Evolutionary conservation across 202 grass and related monocot genomes (phyloP).

Genomic region (Dendrocalamus latiflorus): DNA sequence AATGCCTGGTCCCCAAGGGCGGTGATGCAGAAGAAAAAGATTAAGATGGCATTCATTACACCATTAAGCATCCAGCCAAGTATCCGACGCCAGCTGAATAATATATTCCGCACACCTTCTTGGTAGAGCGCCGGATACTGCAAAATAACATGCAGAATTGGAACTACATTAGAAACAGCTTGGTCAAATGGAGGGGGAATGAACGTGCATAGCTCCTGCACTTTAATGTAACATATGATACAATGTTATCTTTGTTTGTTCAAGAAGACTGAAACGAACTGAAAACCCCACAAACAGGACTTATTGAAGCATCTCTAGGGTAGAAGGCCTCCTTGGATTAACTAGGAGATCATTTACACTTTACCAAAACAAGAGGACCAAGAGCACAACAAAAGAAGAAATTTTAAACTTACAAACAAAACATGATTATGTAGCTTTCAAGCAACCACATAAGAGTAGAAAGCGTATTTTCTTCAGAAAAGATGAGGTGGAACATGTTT

Average conservation of each 20-base stretch:
- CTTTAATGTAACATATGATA: background rate
- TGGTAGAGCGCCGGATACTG: slow-evolving; percentile 92
- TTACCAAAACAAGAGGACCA: background rate
- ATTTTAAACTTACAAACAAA: background rate
- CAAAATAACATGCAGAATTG: slow-evolving; percentile 22
- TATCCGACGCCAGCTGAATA: slow-evolving; percentile 85
- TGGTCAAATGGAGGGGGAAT: background rate
- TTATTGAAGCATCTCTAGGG: background rate
- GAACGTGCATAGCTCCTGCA: background rate
- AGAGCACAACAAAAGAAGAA: background rate
- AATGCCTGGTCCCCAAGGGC: slow-evolving; percentile 65
- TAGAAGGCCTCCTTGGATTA: background rate
- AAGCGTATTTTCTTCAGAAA: slow-evolving; percentile 8
- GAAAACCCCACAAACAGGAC: background rate
- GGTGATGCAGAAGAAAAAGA: slow-evolving; percentile 84
- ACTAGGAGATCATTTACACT: background rate
- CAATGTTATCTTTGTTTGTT: background rate
- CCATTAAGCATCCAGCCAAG: slow-evolving; percentile 83
- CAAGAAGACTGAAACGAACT: background rate
- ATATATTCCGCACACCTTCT: slow-evolving; percentile 85
- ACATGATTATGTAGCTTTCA: background rate
- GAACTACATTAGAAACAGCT: background rate
- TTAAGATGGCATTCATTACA: slow-evolving; percentile 59
- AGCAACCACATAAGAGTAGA: background rate
- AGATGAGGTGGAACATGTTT: slow-evolving; percentile 1